Percentiles rank a stretch among this genome's conserved stretches.
phyloP scores from a whole-genome alignment of 73 alveolate genomes.

The Tetrahymena malaccensis region DNA sequence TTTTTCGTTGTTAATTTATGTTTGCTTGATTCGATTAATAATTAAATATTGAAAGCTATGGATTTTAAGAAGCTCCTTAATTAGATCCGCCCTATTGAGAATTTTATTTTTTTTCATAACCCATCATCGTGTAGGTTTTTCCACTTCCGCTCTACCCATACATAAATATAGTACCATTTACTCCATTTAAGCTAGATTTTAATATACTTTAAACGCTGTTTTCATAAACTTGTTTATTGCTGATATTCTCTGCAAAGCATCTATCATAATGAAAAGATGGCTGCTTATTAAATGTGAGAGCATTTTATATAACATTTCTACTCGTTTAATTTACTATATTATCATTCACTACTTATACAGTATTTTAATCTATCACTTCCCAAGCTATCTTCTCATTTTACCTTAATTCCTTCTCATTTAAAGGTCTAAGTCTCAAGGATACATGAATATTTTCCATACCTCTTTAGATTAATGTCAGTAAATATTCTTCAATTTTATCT shows the following conservation, averaged over 20 bases:
- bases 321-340: constrained; percentile 1
- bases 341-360: background rate
- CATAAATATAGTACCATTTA: constrained; percentile 43
- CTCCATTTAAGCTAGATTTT: constrained; percentile 34
- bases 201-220: constrained; percentile 2
- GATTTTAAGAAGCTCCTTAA: background rate
- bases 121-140: constrained; percentile 49
- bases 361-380: constrained; percentile 11
- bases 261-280: constrained; percentile 17
- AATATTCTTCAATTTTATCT: background rate
- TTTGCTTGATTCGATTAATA: background rate
- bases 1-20: background rate
- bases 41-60: background rate
- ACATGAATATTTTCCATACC: constrained; percentile 46
- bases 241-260: constrained; percentile 3
- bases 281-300: background rate
- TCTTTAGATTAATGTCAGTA: background rate
- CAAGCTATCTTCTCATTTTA: constrained; percentile 16
- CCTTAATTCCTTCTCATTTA: background rate
- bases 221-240: constrained; percentile 10
- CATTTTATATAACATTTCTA: background rate
- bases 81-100: background rate
- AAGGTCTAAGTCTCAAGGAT: constrained; percentile 45
- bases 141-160: constrained; percentile 59
- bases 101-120: background rate